phyloP scores from a whole-genome alignment of 2,329 filamentous ascomycete species.

The Epichloe glyceriae region DNA sequence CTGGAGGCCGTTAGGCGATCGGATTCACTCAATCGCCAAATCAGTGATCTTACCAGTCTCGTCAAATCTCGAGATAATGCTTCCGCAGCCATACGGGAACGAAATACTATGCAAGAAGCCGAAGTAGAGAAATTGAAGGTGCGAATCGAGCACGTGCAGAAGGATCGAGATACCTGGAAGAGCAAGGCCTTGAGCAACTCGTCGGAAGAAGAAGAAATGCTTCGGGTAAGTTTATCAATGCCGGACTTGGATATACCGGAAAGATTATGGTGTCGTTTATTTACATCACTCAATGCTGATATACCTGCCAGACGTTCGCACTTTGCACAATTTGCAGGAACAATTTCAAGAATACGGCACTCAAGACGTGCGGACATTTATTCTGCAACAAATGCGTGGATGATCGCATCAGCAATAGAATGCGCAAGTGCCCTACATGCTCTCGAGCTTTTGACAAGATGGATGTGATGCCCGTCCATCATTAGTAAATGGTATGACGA shows the following conservation, averaged over 20 bases:
- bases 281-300: slow-evolving; percentile 11
- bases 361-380: slow-evolving; percentile 89
- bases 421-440: slow-evolving; percentile 92
- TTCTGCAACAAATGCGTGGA: slow-evolving; percentile 89
- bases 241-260: too few relatives aligned
- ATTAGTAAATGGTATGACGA: slow-evolving; percentile 14
- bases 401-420: slow-evolving; percentile 75
- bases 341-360: slow-evolving; percentile 85
- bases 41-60: slow-evolving; percentile 60
- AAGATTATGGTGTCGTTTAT: neutral
- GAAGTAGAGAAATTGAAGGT: slow-evolving; percentile 72
- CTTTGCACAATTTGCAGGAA: slow-evolving; percentile 87
- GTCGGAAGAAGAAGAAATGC: slow-evolving; percentile 69
- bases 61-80: slow-evolving; percentile 63
- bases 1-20: slow-evolving; percentile 56
- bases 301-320: slow-evolving; percentile 20
- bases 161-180: slow-evolving; percentile 78
- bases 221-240: slow-evolving; percentile 53
- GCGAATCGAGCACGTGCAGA: slow-evolving; percentile 63
- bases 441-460: slow-evolving; percentile 81
- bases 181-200: slow-evolving; percentile 69
- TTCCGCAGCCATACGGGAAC: slow-evolving; percentile 37
- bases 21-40: slow-evolving; percentile 63
- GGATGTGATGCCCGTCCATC: slow-evolving; percentile 69
- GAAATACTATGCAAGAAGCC: slow-evolving; percentile 49